phyloP scores from a whole-genome alignment of 2,329 filamentous ascomycete species.

The Onygena corvina region DNA sequence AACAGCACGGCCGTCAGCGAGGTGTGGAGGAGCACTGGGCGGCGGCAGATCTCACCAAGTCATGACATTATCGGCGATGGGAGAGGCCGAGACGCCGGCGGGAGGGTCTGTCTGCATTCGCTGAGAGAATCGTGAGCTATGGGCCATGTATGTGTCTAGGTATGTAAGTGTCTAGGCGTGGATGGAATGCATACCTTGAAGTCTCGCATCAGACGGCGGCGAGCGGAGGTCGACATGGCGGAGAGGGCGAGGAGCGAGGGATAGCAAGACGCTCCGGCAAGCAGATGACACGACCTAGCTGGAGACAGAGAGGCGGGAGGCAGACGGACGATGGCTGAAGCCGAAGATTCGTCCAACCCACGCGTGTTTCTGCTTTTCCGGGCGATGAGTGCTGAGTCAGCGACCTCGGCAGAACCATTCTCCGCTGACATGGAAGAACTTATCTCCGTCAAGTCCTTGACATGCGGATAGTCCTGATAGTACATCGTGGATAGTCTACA shows the following conservation, averaged over 20 bases:
- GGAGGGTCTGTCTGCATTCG: constrained; percentile 99
- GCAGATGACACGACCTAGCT: not conserved
- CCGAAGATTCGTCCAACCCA: no score
- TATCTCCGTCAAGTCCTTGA: no score
- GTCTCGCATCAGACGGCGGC: constrained; percentile 94
- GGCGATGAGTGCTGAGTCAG: no score
- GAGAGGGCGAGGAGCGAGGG: constrained; percentile 9
- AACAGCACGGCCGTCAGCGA: constrained; percentile 21
- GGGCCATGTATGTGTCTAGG: no score
- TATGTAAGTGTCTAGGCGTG: no score
- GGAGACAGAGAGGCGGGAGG: no score
- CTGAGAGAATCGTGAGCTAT: constrained; percentile 35
- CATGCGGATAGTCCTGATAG: no score
- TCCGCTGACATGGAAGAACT: no score
- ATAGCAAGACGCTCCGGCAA: constrained; percentile 7
- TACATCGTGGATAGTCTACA: no score
- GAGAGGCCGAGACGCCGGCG: constrained; percentile 89
- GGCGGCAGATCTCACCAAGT: constrained; percentile 56
- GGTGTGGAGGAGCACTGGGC: constrained; percentile 11
- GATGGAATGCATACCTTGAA: constrained; percentile 67
- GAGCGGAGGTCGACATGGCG: constrained; percentile 81
- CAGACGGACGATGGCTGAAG: no score
- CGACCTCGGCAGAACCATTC: no score
- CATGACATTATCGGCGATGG: constrained; percentile 94
- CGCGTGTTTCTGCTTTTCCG: no score